These are phyloP conservation scores for Trametes sanguinea DNA, from an alignment of 768 basidiomycete genomes.

Conservation along the genomic window DNA sequence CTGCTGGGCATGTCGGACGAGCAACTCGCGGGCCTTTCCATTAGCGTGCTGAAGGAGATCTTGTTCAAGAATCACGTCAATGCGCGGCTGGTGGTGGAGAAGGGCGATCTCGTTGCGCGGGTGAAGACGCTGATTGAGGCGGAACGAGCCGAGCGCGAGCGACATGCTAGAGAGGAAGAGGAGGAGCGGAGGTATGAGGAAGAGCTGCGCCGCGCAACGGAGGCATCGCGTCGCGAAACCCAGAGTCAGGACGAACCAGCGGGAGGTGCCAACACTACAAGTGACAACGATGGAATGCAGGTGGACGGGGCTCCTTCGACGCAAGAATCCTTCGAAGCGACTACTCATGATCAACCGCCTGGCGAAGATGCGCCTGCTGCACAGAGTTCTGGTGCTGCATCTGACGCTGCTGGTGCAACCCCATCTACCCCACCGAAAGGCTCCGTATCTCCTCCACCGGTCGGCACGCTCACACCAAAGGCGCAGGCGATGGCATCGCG, in stretches of 20 bases:
- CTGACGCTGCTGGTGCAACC: constrained; percentile 10
- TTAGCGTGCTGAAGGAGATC: constrained; percentile 74
- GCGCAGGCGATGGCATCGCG: constrained; percentile 41
- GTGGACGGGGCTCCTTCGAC: too few species aligned
- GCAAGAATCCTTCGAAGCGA: background rate
- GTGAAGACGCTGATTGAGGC: constrained; percentile 63
- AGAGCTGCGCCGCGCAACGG: constrained; percentile 24
- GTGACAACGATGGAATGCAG: too few species aligned
- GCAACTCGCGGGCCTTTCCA: constrained; percentile 60
- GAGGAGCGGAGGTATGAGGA: constrained; percentile 26
- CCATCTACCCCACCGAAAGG: constrained; percentile 21
- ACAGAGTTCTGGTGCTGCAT: background rate
- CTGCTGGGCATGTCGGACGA: constrained; percentile 63
- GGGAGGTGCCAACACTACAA: background rate
- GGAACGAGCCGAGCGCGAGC: constrained; percentile 32
- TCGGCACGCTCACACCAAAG: constrained; percentile 38
- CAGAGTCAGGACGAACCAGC: constrained; percentile 5
- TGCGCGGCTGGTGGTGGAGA: constrained; percentile 74
- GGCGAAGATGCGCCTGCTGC: background rate
- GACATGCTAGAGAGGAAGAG: constrained; percentile 32
- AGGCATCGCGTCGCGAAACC: constrained; percentile 13
- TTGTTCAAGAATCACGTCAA: constrained; percentile 79
- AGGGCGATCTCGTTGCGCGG: constrained; percentile 77
- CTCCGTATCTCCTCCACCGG: constrained; percentile 30
- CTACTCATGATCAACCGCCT: background rate